Percentiles rank a stretch among this genome's conserved stretches.
These are phyloP conservation scores for Nissolia schottii DNA, from an alignment of 306 rosid species.

Conservation along the genomic window DNA sequence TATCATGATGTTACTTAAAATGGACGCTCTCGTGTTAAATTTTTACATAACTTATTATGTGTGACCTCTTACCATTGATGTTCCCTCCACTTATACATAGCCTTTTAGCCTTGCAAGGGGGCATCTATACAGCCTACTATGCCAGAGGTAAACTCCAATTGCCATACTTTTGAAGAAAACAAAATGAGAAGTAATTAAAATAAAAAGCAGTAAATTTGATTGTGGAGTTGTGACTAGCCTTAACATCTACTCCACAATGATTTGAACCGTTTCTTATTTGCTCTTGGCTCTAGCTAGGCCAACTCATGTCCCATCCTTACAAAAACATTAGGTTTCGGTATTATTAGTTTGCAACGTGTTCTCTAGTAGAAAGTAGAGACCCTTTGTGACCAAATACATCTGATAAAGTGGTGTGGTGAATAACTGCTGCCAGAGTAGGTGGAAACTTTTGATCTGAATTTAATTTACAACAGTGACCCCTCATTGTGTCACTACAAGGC, in stretches of 20 bases:
- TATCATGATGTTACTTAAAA: neutral
- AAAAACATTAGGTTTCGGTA: too few species aligned
- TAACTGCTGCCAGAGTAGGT: neutral
- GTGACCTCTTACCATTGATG: too few species aligned
- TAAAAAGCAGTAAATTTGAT: too few species aligned
- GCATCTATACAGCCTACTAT: too few species aligned
- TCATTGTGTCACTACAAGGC: conserved; percentile 9
- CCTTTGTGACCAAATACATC: neutral
- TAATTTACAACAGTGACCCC: conserved; percentile 28
- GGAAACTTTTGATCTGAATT: conserved; percentile 17
- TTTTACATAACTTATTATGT: too few species aligned
- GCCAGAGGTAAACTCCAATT: neutral
- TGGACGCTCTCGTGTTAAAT: too few species aligned
- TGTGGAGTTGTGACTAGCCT: neutral
- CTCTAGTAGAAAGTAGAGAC: too few species aligned
- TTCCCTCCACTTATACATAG: neutral
- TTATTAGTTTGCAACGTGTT: too few species aligned
- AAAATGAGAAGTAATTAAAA: neutral
- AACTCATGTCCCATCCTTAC: too few species aligned
- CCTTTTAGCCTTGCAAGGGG: too few species aligned
- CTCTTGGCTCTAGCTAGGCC: too few species aligned
- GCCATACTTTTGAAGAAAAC: neutral
- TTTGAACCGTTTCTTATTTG: too few species aligned
- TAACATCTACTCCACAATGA: neutral
- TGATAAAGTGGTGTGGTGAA: neutral